Conservation (phyloP, 148 eudicot species). For the Gaultheria prostrata region DNA sequence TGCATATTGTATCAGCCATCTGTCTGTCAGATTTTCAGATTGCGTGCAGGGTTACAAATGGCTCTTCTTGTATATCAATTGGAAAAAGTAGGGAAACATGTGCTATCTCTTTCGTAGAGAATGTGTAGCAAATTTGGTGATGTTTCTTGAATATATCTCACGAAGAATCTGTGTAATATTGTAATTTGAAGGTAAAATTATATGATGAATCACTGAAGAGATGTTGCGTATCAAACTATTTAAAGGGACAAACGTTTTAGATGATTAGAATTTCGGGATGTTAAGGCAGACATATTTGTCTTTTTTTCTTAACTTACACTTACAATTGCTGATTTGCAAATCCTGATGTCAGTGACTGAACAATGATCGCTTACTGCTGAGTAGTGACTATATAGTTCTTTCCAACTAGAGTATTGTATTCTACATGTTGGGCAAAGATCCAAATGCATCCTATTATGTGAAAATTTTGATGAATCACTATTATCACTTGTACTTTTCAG, state of each 20-base stretch:
- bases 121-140: constrained; percentile 3
- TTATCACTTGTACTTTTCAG: constrained; percentile 38
- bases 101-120: neutral
- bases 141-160: neutral
- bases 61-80: neutral
- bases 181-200: neutral
- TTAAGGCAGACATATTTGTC: neutral
- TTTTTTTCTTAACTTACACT: neutral
- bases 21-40: neutral
- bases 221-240: neutral
- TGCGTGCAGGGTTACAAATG: neutral
- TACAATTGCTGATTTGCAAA: neutral
- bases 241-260: neutral
- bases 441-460: neutral
- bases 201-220: neutral
- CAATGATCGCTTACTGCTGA: neutral
- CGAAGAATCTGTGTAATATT: neutral
- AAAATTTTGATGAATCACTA: neutral
- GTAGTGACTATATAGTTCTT: neutral
- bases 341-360: constrained; percentile 6
- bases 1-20: constrained; percentile 5
- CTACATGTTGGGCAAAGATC: neutral
- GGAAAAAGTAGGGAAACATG: neutral
- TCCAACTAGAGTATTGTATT: neutral
- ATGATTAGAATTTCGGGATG: neutral